Evolutionary conservation across 805 yeast species (phyloP), one percentile per base, ranked within the genome.

Genomic region (Saturnispora zaruensis): DNA sequence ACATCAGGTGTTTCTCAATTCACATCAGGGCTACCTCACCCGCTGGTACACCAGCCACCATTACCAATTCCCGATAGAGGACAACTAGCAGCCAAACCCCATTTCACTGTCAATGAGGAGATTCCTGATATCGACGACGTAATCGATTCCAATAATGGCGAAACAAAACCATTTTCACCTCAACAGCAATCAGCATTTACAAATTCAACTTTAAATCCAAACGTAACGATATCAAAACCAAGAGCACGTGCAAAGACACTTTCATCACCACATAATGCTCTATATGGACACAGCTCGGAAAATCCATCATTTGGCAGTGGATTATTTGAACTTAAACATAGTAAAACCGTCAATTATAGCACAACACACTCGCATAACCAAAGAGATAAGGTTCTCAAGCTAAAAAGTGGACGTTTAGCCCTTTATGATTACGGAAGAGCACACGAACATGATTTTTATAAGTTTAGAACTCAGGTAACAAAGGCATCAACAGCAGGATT

Each of bases 381-480:
- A 43, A 53, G 61, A 24, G 66, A 64, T 26, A 58, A 57, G 40
- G 45, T 57, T 3, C 38, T 61, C 38, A 59, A 57, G 42, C 45
- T 64, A 28, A 61, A 61, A 46, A 60, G 57, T 25, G 67, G 67
- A 14, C 55, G 69, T 40, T 41, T 66, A 13, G 57, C 57, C 25
- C 48, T 66, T 6, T 59, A 58, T 14, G 57, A 64, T 6, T 67
- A 63, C 44, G 68, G 69, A 6, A 50, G 54, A 18, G 36, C 58
- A 0, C 72, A 68, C 55, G 66, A 64, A 47, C 72, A 68, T 53
- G 70, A 67, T 48, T 67, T 59, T 45, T 41, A 55, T 28, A 66
- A 64, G 43, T 64, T 59, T 52, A 63, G 57, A 52, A 68, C 69
- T 3, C 66, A 63, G 32, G 63, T 65, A 4, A 48, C 57, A 5